phyloP scores from a whole-genome alignment of 331 rosid genomes.

The Arachis monticola region DNA sequence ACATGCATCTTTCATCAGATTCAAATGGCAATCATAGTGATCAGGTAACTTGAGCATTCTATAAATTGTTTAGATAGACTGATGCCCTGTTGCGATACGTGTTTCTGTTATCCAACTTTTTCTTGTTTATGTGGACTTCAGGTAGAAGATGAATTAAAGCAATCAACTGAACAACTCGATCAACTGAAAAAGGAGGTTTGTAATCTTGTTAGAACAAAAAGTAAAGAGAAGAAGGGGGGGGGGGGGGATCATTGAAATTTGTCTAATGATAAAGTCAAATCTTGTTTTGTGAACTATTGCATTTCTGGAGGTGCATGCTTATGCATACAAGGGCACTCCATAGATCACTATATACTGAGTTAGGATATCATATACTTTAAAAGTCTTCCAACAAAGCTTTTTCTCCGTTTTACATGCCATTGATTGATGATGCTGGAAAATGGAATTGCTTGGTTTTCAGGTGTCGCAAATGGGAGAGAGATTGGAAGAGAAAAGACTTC shows the following conservation, averaged over 20 bases:
- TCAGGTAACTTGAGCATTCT: constrained; percentile 52
- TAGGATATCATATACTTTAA: constrained; percentile 4
- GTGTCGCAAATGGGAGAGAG: constrained; percentile 61
- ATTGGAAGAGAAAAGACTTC: constrained; percentile 52
- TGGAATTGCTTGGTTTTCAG: constrained; percentile 52
- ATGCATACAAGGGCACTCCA: constrained; percentile 11
- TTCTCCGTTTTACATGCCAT: background rate
- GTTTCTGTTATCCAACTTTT: constrained; percentile 5
- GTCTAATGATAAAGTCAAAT: constrained; percentile 26
- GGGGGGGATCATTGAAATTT: constrained; percentile 25
- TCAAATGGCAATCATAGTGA: constrained; percentile 48
- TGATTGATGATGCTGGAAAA: constrained; percentile 34
- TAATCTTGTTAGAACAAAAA: constrained; percentile 34
- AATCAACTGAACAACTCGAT: constrained; percentile 57
- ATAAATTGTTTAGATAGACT: constrained; percentile 38
- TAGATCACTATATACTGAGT: constrained; percentile 19
- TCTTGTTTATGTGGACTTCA: constrained; percentile 40
- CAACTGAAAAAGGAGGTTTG: constrained; percentile 80
- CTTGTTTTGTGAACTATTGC: constrained; percentile 13
- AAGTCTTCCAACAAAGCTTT: constrained; percentile 18
- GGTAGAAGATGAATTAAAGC: constrained; percentile 67
- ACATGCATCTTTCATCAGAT: constrained; percentile 60
- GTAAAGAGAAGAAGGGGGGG: background rate
- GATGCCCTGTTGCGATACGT: constrained; percentile 13
- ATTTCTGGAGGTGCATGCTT: constrained; percentile 6